phyloP scores from a whole-genome alignment of 495 filamentous ascomycete species.

The Collariella sp. region DNA sequence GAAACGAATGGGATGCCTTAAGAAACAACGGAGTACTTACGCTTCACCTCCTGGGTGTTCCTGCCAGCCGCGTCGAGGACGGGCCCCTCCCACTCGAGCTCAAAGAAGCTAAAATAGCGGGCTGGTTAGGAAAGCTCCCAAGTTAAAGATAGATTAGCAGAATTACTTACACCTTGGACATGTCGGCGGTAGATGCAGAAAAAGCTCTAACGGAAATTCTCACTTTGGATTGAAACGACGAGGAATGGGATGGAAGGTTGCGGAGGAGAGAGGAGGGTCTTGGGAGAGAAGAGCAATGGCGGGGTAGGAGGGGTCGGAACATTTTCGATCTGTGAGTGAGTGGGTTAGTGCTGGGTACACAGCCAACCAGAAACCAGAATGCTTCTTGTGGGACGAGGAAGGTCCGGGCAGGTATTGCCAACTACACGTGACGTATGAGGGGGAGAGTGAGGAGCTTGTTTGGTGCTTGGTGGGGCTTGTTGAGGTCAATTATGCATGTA shows the following conservation, averaged over 20 bases:
- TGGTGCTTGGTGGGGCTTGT: no score
- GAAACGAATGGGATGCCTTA: slow-evolving; percentile 1
- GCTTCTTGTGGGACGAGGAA: background rate
- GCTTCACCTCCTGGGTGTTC: slow-evolving; percentile 47
- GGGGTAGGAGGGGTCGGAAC: slow-evolving; percentile 40
- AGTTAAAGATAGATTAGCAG: background rate
- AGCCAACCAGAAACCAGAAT: slow-evolving; percentile 18
- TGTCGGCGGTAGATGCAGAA: slow-evolving; percentile 25
- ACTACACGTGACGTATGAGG: slow-evolving; percentile 19
- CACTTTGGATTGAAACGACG: slow-evolving; percentile 20
- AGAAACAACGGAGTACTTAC: no score
- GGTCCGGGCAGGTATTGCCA: slow-evolving; percentile 7
- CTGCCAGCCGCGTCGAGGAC: slow-evolving; percentile 49
- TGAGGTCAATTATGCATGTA: no score
- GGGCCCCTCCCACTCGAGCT: slow-evolving; percentile 57
- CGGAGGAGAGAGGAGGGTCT: slow-evolving; percentile 34
- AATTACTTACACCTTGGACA: slow-evolving; percentile 28
- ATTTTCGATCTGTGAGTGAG: slow-evolving; percentile 26
- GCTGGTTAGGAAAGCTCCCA: slow-evolving; percentile 5
- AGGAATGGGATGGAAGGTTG: slow-evolving; percentile 22
- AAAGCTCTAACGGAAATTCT: slow-evolving; percentile 27
- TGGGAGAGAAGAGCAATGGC: slow-evolving; percentile 34
- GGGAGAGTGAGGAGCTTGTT: background rate
- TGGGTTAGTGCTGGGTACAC: slow-evolving; percentile 17
- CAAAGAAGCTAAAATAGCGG: slow-evolving; percentile 23